phyloP scores from a whole-genome alignment of 169 alveolate species.

The Plasmodium cynomolgi region DNA sequence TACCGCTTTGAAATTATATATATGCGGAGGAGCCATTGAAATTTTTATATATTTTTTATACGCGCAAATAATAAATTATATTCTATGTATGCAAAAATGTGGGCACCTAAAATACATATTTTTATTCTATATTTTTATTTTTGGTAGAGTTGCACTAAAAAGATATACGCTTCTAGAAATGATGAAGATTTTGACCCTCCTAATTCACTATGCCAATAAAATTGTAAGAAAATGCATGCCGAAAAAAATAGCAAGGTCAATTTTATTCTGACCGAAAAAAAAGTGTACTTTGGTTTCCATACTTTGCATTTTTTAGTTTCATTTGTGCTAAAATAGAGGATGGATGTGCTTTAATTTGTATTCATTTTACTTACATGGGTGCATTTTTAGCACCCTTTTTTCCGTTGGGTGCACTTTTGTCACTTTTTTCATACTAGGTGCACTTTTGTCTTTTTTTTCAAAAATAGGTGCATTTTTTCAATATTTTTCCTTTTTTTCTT shows the following conservation, averaged over 20 bases:
- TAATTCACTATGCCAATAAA: slow-evolving; percentile 48
- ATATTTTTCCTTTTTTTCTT: background rate
- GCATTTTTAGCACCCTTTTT: background rate
- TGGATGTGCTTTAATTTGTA: background rate
- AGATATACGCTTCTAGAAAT: slow-evolving; percentile 55
- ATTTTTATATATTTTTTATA: background rate
- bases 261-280: background rate
- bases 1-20: background rate
- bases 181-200: slow-evolving; percentile 44
- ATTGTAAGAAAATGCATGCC: slow-evolving; percentile 25
- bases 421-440: background rate
- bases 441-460: no score
- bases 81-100: background rate
- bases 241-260: background rate
- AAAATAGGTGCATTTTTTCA: background rate
- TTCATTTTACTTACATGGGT: background rate
- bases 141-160: slow-evolving; percentile 46
- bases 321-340: background rate
- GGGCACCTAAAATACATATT: background rate
- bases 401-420: background rate
- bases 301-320: background rate
- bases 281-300: background rate
- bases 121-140: slow-evolving; percentile 6
- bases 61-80: background rate
- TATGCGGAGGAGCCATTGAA: background rate